A percentile compares a stretch with the other conserved stretches of the same genome.
phyloP scores from a whole-genome alignment of 495 filamentous ascomycete genomes.

The Penicillium pulvis region DNA sequence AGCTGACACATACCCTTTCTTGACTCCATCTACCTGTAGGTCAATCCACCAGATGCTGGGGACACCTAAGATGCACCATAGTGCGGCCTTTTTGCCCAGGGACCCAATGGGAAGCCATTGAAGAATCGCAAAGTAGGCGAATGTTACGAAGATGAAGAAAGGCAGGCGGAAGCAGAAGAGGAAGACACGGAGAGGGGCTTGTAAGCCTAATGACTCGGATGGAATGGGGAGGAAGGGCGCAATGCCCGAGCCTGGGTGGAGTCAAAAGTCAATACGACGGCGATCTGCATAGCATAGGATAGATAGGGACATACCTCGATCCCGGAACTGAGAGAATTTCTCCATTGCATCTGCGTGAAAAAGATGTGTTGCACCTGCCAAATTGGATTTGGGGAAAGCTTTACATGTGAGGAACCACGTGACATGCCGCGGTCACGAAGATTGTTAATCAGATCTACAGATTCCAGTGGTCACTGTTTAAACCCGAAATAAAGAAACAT shows the following conservation, averaged over 20 bases:
- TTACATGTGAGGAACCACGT: conserved; percentile 25
- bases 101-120: conserved; percentile 87
- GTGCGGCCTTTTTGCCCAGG: conserved; percentile 72
- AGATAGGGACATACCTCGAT: conserved; percentile 65
- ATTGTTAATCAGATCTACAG: background rate
- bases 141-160: conserved; percentile 66
- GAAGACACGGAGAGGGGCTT: conserved; percentile 64
- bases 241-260: conserved; percentile 78
- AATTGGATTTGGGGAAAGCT: conserved; percentile 6
- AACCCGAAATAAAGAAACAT: background rate
- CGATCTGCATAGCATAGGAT: background rate
- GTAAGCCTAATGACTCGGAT: conserved; percentile 57
- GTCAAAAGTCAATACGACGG: conserved; percentile 9
- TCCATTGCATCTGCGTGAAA: conserved; percentile 63
- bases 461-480: too few species aligned
- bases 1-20: conserved; percentile 66
- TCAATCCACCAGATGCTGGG: conserved; percentile 98
- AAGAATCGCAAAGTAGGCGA: conserved; percentile 76
- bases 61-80: conserved; percentile 84
- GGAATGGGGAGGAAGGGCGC: conserved; percentile 89
- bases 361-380: background rate
- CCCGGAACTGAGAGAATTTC: conserved; percentile 95
- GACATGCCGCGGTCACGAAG: conserved; percentile 9
- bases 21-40: conserved; percentile 92
- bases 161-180: conserved; percentile 82